These are phyloP conservation scores for Hymenochaete sp. DNA, from an alignment of 1,284 basidiomycete genomes.

Conservation along the genomic window DNA sequence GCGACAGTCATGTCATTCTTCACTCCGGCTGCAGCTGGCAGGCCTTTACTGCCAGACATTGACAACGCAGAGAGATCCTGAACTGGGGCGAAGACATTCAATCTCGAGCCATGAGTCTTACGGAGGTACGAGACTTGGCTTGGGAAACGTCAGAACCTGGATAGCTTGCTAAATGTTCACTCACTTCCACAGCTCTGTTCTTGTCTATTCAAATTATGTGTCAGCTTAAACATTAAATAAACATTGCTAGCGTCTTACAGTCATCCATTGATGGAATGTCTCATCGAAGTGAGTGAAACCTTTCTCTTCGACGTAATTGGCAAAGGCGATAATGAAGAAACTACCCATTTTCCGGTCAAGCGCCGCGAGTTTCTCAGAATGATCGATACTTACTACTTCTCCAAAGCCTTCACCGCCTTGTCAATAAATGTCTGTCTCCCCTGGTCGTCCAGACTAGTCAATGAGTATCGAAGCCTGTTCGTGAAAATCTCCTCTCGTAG, in stretches of 20 bases:
- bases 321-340: constrained; percentile 94
- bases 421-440: constrained; percentile 47
- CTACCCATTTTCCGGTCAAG: constrained; percentile 29
- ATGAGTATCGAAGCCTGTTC: constrained; percentile 76
- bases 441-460: constrained; percentile 68
- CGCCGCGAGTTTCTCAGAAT: background rate
- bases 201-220: constrained; percentile 35
- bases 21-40: constrained; percentile 51
- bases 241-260: constrained; percentile 36
- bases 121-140: constrained; percentile 84
- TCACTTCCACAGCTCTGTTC: constrained; percentile 93
- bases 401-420: constrained; percentile 62
- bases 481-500: constrained; percentile 83
- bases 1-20: constrained; percentile 71
- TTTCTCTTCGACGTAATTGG: constrained; percentile 76
- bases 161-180: constrained; percentile 25
- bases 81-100: constrained; percentile 84
- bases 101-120: constrained; percentile 64
- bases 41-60: constrained; percentile 48
- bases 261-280: constrained; percentile 83
- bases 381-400: constrained; percentile 62
- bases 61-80: constrained; percentile 79
- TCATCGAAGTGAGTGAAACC: constrained; percentile 55
- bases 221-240: constrained; percentile 4
- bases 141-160: background rate